Base-by-base conservation (phyloP, 345 rosid genomes). In the Raphanus sativus region DNA sequence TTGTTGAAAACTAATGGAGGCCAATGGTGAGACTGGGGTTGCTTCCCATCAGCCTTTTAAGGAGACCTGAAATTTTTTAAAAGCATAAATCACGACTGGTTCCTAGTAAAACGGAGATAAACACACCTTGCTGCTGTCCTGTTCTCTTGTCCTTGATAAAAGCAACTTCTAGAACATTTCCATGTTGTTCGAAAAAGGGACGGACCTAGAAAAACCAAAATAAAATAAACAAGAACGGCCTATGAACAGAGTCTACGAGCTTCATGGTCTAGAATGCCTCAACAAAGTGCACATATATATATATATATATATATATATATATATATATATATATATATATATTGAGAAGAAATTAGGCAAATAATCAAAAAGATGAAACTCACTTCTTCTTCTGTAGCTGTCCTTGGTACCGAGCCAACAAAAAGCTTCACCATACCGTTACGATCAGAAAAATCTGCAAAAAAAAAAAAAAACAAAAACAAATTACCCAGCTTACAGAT, bases 341-440 rank as follows among this genome's bases (percentile, higher is more conserved):
- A 56, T 25, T 55, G 17, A 61, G 16, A 68, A 50, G 28, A 76
- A 65, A 21, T 13, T 21, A 61, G 69, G 13, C 40, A 34, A 3
- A 42, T 48, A 50, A 13, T 21, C 12, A 48, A n/a, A 12, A 48
- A 68, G 48, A 29, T 33, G 16, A 62, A 62, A 86, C 94, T 91
- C 83, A 95, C 99, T 80, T 95, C 98, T 69, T 88, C 87, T 78
- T 95, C 99, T 25, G 74, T 70, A 30, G 89, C 89, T 66, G 94
- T 87, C 85, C 91, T 87, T 25, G 99, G 99, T 80, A 95, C 98
- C 4, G 99, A 95, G 62, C 99, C 99, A 78, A 95, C 94, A 87
- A 95, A 95, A 74, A 92, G 97, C 84, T 95, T 95, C 69, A 97
- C 96, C 74, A 87, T 74, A 73, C 80, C 83, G 59, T 85, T 84